These are phyloP conservation scores for Phycomyces blakesleeanus DNA, from an alignment of 192 early-diverging fungal species.

Conservation along the genomic window DNA sequence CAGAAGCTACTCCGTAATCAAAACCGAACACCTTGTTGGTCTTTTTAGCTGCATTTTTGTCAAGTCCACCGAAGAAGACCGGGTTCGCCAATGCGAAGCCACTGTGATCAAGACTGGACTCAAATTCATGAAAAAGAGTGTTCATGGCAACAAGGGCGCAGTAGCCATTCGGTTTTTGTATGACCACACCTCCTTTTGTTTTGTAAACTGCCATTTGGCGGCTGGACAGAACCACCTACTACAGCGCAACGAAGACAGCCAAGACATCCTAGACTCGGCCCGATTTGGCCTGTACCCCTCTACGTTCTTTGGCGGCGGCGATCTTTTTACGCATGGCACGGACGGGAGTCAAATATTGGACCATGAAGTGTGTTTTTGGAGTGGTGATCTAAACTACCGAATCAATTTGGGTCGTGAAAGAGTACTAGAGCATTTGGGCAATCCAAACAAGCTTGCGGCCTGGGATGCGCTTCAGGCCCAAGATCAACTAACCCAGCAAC, in stretches of 20 bases:
- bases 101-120: slow-evolving; percentile 86
- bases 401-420: slow-evolving; percentile 65
- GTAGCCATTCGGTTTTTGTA: slow-evolving; percentile 69
- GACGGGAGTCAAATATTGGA: slow-evolving; percentile 82
- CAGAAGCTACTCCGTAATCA: slow-evolving; percentile 57
- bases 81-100: slow-evolving; percentile 56
- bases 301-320: slow-evolving; percentile 31
- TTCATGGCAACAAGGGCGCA: slow-evolving; percentile 89
- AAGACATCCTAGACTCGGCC: slow-evolving; percentile 55
- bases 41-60: slow-evolving; percentile 87
- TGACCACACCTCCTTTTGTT: slow-evolving; percentile 77
- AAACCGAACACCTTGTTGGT: slow-evolving; percentile 83
- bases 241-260: slow-evolving; percentile 70
- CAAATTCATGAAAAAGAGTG: slow-evolving; percentile 56
- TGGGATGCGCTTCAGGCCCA: slow-evolving; percentile 53
- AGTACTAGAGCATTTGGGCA: slow-evolving; percentile 46
- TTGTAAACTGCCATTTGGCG: slow-evolving; percentile 83
- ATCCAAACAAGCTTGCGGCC: slow-evolving; percentile 15
- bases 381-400: slow-evolving; percentile 93
- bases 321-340: slow-evolving; percentile 68
- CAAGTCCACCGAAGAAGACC: slow-evolving; percentile 47
- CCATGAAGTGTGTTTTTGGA: slow-evolving; percentile 67
- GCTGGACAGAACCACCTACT: slow-evolving; percentile 73
- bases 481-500: slow-evolving; percentile 59
- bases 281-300: slow-evolving; percentile 10